Base-by-base conservation (phyloP, 176 grass and related monocot genomes). In the Luzula sylvatica region DNA sequence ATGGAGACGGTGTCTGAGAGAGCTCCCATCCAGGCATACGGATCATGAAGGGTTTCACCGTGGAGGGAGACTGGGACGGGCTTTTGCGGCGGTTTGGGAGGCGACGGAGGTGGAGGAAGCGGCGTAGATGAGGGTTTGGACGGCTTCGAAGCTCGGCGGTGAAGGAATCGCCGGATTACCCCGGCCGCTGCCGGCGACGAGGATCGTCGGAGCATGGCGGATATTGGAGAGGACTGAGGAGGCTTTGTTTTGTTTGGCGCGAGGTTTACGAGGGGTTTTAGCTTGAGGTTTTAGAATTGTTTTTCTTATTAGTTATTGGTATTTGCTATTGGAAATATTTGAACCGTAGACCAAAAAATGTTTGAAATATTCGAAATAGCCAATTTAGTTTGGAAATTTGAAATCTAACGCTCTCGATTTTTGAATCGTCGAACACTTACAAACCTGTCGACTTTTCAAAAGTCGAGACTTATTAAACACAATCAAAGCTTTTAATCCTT, bases 1-100 rank as follows among this genome's bases (percentile, higher is more conserved):
- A 89, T 96, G 41, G 90, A 73, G 20, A 87, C 84, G 45, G 73
- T 39, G 71, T 96, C 81, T 28, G 81, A 72, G 19, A 92, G 81
- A n/a, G 76, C 52, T 2, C 76, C 63, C 87, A 92, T 86, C 81
- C 81, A 92, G 3, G 71, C 58, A 50, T 86, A 92, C 72, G 65
- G 75, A 50, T 92, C 87, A 50, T 78, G 54, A 20, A 62, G 53
- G 30, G 53, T 67, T 55, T 65, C 59, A 8, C 58, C 66, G 24
- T 71, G 51, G 22, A 72, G 12, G 30, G 75, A 58, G 59, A 66
- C 40, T 35, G 75, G 67, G 17, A 59, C 53, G 15, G 51, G 66
- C 20, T 71, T 71, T 51, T 58, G 51, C 52, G 75, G 75, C 12
- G 75, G 67, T 26, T 59, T 78, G 38, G 67, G 75, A 0, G 66